Conservation (phyloP, 177 flowering plant genomes). For the Tripterygium wilfordii region DNA sequence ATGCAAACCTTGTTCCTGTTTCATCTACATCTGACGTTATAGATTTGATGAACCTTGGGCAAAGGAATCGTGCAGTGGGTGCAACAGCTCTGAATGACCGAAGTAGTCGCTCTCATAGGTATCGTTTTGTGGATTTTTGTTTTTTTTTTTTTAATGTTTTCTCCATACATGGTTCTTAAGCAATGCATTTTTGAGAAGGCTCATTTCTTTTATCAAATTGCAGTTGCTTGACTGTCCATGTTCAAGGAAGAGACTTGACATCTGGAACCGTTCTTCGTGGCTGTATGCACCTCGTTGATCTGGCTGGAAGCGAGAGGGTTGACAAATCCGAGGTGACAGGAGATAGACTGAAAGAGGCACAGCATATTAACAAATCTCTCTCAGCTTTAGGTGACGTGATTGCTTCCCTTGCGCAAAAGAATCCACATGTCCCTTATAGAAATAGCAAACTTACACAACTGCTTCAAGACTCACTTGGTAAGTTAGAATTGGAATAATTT, state of each 20-base stretch:
- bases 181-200: not conserved
- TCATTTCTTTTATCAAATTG: slow-evolving; percentile 9
- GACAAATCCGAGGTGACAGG: slow-evolving; percentile 95
- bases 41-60: slow-evolving; percentile 88
- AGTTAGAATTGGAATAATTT: slow-evolving; percentile 2
- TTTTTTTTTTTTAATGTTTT: not conserved
- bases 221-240: slow-evolving; percentile 96
- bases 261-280: slow-evolving; percentile 71
- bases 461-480: slow-evolving; percentile 97
- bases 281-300: slow-evolving; percentile 93
- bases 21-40: slow-evolving; percentile 84
- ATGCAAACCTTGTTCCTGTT: slow-evolving; percentile 85
- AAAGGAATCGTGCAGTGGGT: slow-evolving; percentile 84
- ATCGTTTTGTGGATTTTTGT: not conserved
- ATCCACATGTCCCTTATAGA: slow-evolving; percentile 86
- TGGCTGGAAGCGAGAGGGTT: slow-evolving; percentile 96
- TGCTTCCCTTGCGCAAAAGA: slow-evolving; percentile 84
- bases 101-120: slow-evolving; percentile 99
- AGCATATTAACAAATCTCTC: slow-evolving; percentile 89
- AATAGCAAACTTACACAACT: slow-evolving; percentile 91
- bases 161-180: too few species aligned
- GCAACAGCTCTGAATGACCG: slow-evolving; percentile 97
- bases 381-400: slow-evolving; percentile 95
- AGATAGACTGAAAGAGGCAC: slow-evolving; percentile 91
- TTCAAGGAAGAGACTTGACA: slow-evolving; percentile 84